Conservation (phyloP, 192 early-diverging fungal species). For the Chytriomyces hyalinus region DNA sequence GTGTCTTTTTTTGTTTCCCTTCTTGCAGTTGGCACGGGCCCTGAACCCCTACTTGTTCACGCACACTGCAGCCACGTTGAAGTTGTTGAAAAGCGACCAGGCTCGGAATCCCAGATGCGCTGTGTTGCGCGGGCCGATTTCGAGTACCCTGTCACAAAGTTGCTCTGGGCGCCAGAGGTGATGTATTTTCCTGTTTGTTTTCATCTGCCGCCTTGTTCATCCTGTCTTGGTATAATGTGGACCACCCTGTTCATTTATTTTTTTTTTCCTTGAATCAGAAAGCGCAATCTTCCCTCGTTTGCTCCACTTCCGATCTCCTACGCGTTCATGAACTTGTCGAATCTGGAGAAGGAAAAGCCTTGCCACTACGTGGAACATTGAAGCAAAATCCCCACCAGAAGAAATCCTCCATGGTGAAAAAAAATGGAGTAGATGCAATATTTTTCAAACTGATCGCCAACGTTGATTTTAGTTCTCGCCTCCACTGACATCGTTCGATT, state of each 20-base stretch:
- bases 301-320: not conserved
- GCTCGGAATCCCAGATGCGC: not conserved
- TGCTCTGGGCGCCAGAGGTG: constrained; percentile 86
- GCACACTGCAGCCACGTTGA: too few relatives aligned
- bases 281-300: not conserved
- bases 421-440: not conserved
- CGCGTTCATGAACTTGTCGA: not conserved
- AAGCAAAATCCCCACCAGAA: not conserved
- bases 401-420: not conserved
- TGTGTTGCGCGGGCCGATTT: constrained; percentile 75
- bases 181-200: not conserved
- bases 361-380: not conserved
- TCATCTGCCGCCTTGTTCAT: too few relatives aligned
- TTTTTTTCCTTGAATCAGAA: not conserved
- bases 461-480: constrained; percentile 52
- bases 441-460: not conserved
- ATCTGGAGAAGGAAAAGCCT: not conserved
- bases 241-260: not conserved
- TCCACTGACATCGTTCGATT: constrained; percentile 96
- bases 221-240: not conserved
- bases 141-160: constrained; percentile 89
- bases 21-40: too few relatives aligned
- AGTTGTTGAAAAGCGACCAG: too few relatives aligned
- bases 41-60: too few relatives aligned
- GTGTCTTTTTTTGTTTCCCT: too few relatives aligned